Evolutionary conservation across 192 early-diverging fungal species (phyloP).

Genomic region (Cladochytrium replicatum): DNA sequence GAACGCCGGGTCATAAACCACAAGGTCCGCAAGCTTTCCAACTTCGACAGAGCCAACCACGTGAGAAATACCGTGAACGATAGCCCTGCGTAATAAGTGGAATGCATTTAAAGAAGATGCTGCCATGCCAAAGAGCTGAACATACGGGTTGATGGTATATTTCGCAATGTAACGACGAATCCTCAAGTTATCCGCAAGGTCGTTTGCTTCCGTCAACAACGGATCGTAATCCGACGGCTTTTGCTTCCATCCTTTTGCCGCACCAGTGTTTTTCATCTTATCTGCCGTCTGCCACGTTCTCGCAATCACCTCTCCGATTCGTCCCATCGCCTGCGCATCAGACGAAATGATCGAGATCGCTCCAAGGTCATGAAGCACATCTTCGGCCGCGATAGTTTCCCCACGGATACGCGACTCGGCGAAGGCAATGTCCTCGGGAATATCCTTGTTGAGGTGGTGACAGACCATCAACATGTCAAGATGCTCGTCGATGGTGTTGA

Average conservation of each 20-base stretch:
- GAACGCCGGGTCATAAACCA: slow-evolving; percentile 69
- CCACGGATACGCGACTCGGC: slow-evolving; percentile 92
- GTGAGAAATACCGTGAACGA: slow-evolving; percentile 79
- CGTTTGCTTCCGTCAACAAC: slow-evolving; percentile 13
- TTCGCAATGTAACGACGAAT: slow-evolving; percentile 90
- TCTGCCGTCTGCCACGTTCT: slow-evolving; percentile 94
- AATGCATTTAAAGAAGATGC: not conserved
- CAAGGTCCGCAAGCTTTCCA: slow-evolving; percentile 89
- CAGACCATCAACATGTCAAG: slow-evolving; percentile 99
- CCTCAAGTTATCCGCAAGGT: slow-evolving; percentile 73
- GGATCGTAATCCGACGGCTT: not conserved
- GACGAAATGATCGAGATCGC: slow-evolving; percentile 91
- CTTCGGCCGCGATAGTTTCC: slow-evolving; percentile 96
- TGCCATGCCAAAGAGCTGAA: slow-evolving; percentile 2
- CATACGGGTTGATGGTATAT: slow-evolving; percentile 95
- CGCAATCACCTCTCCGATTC: slow-evolving; percentile 85
- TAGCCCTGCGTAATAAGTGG: slow-evolving; percentile 43
- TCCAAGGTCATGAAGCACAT: slow-evolving; percentile 89
- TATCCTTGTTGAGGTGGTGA: slow-evolving; percentile 84
- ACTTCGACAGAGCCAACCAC: slow-evolving; percentile 87
- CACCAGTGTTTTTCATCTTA: slow-evolving; percentile 86
- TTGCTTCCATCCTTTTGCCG: slow-evolving; percentile 54
- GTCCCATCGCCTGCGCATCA: slow-evolving; percentile 94
- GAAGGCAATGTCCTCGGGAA: slow-evolving; percentile 96
- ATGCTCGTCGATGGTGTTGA: slow-evolving; percentile 95